These are phyloP conservation scores for Calonectria honghensis DNA, from an alignment of 2,329 filamentous ascomycete genomes.

Conservation along the genomic window DNA sequence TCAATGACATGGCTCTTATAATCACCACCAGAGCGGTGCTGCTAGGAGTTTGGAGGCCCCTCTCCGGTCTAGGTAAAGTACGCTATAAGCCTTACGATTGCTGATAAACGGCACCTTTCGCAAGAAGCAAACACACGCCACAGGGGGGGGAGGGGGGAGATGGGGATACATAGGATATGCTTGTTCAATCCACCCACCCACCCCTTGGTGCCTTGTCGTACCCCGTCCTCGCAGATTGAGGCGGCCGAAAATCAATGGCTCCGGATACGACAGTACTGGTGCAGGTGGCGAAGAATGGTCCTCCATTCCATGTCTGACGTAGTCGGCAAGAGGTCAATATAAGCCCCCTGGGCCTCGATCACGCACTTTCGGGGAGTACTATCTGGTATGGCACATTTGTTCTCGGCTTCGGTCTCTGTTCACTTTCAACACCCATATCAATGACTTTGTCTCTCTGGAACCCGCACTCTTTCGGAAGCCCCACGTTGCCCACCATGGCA, in stretches of 20 bases:
- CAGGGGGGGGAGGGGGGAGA: not conserved
- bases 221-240: not conserved
- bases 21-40: constrained; percentile 6
- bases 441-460: constrained; percentile 41
- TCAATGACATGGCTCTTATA: constrained; percentile 15
- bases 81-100: not conserved
- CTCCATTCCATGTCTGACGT: not conserved
- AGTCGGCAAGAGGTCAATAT: not conserved
- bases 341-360: constrained; percentile 17
- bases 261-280: too few relatives aligned
- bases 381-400: constrained; percentile 16
- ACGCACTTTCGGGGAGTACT: constrained; percentile 25
- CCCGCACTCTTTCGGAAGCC: constrained; percentile 21
- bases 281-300: too few relatives aligned
- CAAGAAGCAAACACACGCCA: constrained; percentile 17
- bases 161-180: constrained; percentile 6
- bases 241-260: too few relatives aligned
- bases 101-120: not conserved
- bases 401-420: constrained; percentile 7
- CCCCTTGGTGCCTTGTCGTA: constrained; percentile 7
- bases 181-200: constrained; percentile 12
- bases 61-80: constrained; percentile 2
- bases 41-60: not conserved
- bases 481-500: constrained; percentile 38
- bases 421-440: constrained; percentile 18